phyloP scores from a whole-genome alignment of 129 eudicot species.

The Smallanthus sonchifolius region DNA sequence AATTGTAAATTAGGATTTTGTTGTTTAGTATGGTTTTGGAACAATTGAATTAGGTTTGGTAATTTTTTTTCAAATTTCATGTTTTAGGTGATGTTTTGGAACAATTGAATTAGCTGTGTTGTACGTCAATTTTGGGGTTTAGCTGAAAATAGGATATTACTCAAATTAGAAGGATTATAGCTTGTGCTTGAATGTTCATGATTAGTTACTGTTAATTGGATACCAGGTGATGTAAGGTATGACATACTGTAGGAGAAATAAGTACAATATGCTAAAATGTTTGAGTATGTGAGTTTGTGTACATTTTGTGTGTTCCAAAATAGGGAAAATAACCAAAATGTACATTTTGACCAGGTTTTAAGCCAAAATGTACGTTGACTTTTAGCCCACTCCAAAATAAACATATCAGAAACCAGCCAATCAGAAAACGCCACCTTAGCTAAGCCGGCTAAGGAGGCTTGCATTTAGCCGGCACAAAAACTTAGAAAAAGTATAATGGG shows the following conservation, averaged over 20 bases:
- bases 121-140: background rate
- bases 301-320: no score
- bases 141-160: background rate
- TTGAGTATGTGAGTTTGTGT: no score
- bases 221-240: background rate
- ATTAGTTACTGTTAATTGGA: background rate
- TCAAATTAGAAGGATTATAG: background rate
- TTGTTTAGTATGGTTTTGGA: background rate
- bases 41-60: constrained; percentile 8
- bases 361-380: no score
- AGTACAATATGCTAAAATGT: no score
- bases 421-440: no score
- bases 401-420: no score
- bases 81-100: background rate
- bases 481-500: no score
- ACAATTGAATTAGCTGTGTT: background rate
- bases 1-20: constrained; percentile 5
- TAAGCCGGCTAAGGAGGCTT: no score
- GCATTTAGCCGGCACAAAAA: no score
- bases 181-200: background rate
- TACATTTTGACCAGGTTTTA: no score
- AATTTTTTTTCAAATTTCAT: background rate
- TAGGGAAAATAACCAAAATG: no score
- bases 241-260: background rate
- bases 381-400: no score